Evolutionary conservation across 805 yeast species (phyloP), one percentile per base, ranked within the genome.

Genomic region (Tetrapisispora phaffii): DNA sequence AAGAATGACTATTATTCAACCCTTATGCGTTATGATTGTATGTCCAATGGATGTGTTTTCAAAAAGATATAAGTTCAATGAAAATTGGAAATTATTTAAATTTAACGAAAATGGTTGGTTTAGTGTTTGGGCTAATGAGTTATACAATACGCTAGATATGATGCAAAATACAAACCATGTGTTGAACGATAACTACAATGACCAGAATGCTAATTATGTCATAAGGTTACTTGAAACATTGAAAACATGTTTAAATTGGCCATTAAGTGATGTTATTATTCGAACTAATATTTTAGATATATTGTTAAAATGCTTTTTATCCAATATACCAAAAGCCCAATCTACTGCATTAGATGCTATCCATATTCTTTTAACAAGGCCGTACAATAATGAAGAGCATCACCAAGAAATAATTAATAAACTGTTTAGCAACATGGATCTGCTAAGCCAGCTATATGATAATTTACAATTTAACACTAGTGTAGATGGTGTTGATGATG

Each of bases 181-280:
- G 9, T 15, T 16, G 5, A 33, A 38, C 17, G 13, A 38, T 20
- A 17, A n/a, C 4, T n/a, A 24, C 13, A 26, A 21, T 19, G 19
- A 16, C 13, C 19, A 16, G 6, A 70, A 72, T 42, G 57, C 71
- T 19, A 71, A 68, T 40, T 80, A 80, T 57, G 80, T 80, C 2
- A 74, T 83, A 35, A 79, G 83, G 55, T 71, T 84, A 5, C 68
- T 93, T 34, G 85, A 88, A 49, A 82, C 94, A 4, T 75, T 90
- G 57, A 93, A 93, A 58, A 82, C 95, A 0, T 85, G 95, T 54
- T 72, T 93, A 48, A 88, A 85, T 55, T 93, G 98, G 98, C 77
- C 89, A 7, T 75, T 85, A 42, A 90, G 96, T 2, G 70, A 76
- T 15, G 79, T 89, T 1, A 73, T 90, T 44, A 75, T 81, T 37